Evolutionary conservation across 768 basidiomycete genomes (phyloP).

Genomic region (Tulasnella sp.): DNA sequence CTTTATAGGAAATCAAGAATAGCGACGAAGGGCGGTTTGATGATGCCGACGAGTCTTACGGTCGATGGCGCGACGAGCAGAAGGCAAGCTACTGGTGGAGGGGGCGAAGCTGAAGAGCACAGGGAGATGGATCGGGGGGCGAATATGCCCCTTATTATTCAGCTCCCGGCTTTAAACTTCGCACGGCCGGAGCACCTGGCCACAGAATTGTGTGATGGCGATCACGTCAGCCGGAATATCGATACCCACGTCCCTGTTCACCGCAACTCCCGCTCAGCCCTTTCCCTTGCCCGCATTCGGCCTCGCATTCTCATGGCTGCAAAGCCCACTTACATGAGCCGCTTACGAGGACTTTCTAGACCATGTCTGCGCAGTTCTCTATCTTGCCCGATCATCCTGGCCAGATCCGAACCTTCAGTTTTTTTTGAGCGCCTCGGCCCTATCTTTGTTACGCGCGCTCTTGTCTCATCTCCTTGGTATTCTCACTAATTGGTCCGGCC

Average conservation of each 20-base stretch:
- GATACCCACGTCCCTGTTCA: slow-evolving; percentile 8
- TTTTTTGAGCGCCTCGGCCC: slow-evolving; percentile 2
- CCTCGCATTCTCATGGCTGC: neutral
- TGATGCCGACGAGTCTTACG: neutral
- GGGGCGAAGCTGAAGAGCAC: slow-evolving; percentile 18
- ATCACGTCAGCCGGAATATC: slow-evolving; percentile 14
- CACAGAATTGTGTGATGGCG: slow-evolving; percentile 7
- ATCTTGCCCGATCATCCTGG: slow-evolving; percentile 1
- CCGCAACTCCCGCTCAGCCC: neutral
- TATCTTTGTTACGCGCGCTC: slow-evolving; percentile 7
- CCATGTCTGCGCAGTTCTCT: slow-evolving; percentile 11
- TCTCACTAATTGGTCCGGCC: slow-evolving; percentile 7
- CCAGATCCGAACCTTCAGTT: neutral
- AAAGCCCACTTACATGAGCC: neutral
- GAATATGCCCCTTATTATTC: slow-evolving; percentile 20
- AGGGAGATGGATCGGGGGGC: slow-evolving; percentile 15
- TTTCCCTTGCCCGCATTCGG: neutral
- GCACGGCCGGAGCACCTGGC: slow-evolving; percentile 20
- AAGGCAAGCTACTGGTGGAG: neutral
- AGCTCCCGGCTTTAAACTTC: slow-evolving; percentile 21
- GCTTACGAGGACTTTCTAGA: neutral
- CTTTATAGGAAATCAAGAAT: neutral
- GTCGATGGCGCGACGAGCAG: neutral
- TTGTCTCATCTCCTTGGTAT: slow-evolving; percentile 18
- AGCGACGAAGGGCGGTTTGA: neutral